phyloP scores from a whole-genome alignment of 1,284 basidiomycete species.

The Laetiporus sulphureus region DNA sequence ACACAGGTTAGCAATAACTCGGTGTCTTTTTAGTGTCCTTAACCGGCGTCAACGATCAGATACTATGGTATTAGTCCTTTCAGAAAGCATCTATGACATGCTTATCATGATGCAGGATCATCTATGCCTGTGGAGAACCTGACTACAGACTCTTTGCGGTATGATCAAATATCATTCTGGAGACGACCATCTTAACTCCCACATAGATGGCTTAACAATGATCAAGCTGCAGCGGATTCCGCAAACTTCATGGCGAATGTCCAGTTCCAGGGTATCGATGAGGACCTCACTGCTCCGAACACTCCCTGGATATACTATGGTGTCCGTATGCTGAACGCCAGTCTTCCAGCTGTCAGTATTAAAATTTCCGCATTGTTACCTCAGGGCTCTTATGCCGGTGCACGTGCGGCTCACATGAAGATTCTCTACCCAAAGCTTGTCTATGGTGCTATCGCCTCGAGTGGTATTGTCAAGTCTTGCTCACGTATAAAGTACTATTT shows the following conservation, averaged over 20 bases:
- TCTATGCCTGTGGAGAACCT: conserved; percentile 78
- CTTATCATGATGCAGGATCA: conserved; percentile 42
- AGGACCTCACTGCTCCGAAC: conserved; percentile 59
- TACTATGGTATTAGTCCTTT: conserved; percentile 55
- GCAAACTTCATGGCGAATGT: conserved; percentile 86
- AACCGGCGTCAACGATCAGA: background rate
- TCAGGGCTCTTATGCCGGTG: conserved; percentile 88
- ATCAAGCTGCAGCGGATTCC: conserved; percentile 87
- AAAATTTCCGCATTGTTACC: background rate
- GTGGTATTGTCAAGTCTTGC: too few species aligned
- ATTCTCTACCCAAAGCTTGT: conserved; percentile 84
- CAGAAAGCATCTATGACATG: background rate
- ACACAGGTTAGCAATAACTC: conserved; percentile 44
- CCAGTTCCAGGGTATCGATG: conserved; percentile 65
- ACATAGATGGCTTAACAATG: conserved; percentile 80
- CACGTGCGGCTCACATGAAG: conserved; percentile 89
- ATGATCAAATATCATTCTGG: conserved; percentile 1
- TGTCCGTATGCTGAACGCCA: conserved; percentile 32
- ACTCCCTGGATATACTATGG: conserved; percentile 96
- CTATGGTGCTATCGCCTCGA: conserved; percentile 88
- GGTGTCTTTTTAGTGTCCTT: background rate
- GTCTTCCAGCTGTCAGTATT: background rate
- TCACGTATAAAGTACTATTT: too few species aligned
- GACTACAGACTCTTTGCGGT: conserved; percentile 75
- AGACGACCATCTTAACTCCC: conserved; percentile 1